Base-by-base conservation (phyloP, 2,329 filamentous ascomycete genomes). In the Ascomycota sp. region DNA sequence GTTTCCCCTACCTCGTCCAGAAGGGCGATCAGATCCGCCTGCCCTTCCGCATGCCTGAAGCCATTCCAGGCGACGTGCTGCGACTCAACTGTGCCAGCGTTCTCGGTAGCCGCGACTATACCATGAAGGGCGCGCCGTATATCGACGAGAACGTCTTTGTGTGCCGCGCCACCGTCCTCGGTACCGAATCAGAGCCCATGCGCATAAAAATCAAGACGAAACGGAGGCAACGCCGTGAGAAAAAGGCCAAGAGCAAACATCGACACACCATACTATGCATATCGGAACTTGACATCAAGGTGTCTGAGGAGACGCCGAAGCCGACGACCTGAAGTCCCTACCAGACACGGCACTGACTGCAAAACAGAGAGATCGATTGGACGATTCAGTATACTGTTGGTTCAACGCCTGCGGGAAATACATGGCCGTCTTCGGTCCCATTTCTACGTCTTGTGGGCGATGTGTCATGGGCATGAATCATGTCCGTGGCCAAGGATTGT, bases 61-160 rank as follows among this genome's bases (percentile, higher is more conserved):
- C 82, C 5, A 55, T 64, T 7, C 75, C 83, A 1, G 89, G 89
- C 20, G 86, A 95, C 48, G 60, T 91, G 23, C 63, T 98, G 35
- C 78, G 85, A 6, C 65, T 98, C 33, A 86, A 93, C 56, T 75
- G 83, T 32, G 89, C 83, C 17, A 75, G 71, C 25, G 61, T 75
- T 31, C 57, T 98, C 27, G 89, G 89, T 20, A 86, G 75, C 40
- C 67, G 89, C 38, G 86, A 95, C 51, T 92, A 80, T 55, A 94
- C 86, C 5, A 61, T 95, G 38, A 80, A 83, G 51, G 80, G 79
- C 5, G 57, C 65, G 4, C 72, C 78, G n/a, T 86, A 78, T 47
- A 56, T 95, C 36, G 83, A 94, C 49, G 76, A 86, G 52, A 57
- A 71, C 31, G 53, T 93, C 33, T 95, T 83, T 44, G 76, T 80